Percentiles rank a stretch among this genome's conserved stretches.
phyloP scores from a whole-genome alignment of 257 asterid genomes.

The Cynanchum wilfordii region DNA sequence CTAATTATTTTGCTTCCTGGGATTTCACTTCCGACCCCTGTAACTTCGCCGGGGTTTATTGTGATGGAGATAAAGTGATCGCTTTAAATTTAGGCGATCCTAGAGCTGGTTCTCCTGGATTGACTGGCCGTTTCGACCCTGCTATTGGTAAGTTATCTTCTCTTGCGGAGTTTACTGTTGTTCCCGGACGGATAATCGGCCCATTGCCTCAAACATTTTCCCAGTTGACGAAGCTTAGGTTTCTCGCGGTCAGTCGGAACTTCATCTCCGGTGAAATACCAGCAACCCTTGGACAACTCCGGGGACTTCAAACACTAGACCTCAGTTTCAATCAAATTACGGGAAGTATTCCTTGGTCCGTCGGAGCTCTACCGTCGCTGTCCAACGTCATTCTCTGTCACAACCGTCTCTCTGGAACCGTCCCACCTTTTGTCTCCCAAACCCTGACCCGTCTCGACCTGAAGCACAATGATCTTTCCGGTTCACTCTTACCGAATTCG shows the following conservation, averaged over 20 bases:
- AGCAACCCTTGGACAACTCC: slow-evolving; percentile 54
- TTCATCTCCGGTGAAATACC: slow-evolving; percentile 69
- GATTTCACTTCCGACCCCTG: slow-evolving; percentile 94
- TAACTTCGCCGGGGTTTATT: slow-evolving; percentile 69
- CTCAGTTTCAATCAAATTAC: slow-evolving; percentile 66
- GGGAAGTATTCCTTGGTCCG: slow-evolving; percentile 49
- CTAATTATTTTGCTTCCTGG: slow-evolving; percentile 71
- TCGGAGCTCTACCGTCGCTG: slow-evolving; percentile 55
- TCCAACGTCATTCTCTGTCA: slow-evolving; percentile 64
- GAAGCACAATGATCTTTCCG: slow-evolving; percentile 69
- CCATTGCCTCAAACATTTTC: slow-evolving; percentile 57
- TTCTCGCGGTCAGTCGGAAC: slow-evolving; percentile 67
- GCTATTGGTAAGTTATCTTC: slow-evolving; percentile 72
- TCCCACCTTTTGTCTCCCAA: slow-evolving; percentile 56
- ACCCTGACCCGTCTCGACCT: slow-evolving; percentile 72
- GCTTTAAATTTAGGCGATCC: slow-evolving; percentile 89
- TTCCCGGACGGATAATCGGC: slow-evolving; percentile 79
- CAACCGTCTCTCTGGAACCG: slow-evolving; percentile 59
- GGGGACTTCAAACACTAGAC: slow-evolving; percentile 59
- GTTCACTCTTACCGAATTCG: slow-evolving; percentile 42
- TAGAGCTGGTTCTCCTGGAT: slow-evolving; percentile 78
- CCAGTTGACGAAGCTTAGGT: slow-evolving; percentile 45
- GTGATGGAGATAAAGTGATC: slow-evolving; percentile 60
- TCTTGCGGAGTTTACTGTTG: slow-evolving; percentile 68
- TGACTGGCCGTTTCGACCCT: slow-evolving; percentile 61